Evolutionary conservation across 441 rosid genomes (phyloP).

Genomic region (Biscutella laevigata): DNA sequence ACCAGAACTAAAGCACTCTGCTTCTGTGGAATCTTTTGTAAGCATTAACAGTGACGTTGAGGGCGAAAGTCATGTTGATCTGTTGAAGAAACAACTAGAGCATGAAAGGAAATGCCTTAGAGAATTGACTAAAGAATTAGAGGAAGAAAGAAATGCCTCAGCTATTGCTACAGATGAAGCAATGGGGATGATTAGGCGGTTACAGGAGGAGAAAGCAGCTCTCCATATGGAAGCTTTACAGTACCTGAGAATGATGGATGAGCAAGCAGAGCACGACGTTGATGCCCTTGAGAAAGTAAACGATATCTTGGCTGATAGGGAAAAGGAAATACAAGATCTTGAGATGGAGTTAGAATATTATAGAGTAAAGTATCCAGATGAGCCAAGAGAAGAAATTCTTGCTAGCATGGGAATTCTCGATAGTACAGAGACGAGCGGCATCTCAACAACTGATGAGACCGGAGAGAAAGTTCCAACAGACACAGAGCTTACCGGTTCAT

Average conservation of each 20-base stretch:
- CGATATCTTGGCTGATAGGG: conserved; percentile 46
- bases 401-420: conserved; percentile 23
- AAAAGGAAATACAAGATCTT: conserved; percentile 51
- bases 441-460: conserved; percentile 10
- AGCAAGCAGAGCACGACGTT: conserved; percentile 51
- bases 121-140: conserved; percentile 38
- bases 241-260: conserved; percentile 67
- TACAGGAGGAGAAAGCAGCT: conserved; percentile 63
- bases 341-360: conserved; percentile 50
- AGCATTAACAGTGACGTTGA: conserved; percentile 37
- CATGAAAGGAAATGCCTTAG: conserved; percentile 29
- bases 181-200: conserved; percentile 60
- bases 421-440: conserved; percentile 10
- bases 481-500: conserved; percentile 18
- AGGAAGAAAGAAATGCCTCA: conserved; percentile 52
- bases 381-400: conserved; percentile 21
- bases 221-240: conserved; percentile 54
- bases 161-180: conserved; percentile 44
- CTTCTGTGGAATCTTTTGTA: conserved; percentile 33
- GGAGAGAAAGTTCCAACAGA: conserved; percentile 4
- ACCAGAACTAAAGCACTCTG: conserved; percentile 26
- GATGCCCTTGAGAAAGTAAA: conserved; percentile 50
- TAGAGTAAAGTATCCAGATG: conserved; percentile 33
- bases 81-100: conserved; percentile 38
- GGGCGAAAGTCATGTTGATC: conserved; percentile 38